These are phyloP conservation scores for Zymoseptoria tritici DNA, from an alignment of 2,329 filamentous ascomycete genomes.

Conservation along the genomic window DNA sequence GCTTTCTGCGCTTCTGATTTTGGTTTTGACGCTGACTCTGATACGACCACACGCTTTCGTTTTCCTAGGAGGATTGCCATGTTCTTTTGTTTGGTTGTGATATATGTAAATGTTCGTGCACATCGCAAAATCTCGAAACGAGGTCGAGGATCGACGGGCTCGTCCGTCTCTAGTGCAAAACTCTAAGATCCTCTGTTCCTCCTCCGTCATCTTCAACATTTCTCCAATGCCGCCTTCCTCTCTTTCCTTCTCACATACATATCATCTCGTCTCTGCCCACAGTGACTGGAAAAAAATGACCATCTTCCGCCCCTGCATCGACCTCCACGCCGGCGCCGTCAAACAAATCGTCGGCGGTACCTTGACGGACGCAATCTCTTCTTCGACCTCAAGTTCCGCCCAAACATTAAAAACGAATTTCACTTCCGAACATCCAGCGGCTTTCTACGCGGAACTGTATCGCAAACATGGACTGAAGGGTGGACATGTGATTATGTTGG, in stretches of 20 bases:
- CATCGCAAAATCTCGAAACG: not conserved
- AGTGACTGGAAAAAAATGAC: too few relatives aligned
- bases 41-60: slow-evolving; percentile 36
- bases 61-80: slow-evolving; percentile 41
- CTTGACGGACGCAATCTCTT: slow-evolving; percentile 44
- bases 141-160: not conserved
- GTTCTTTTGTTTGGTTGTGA: slow-evolving; percentile 2
- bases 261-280: not conserved
- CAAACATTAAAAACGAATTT: slow-evolving; percentile 74
- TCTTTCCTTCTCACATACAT: too few relatives aligned
- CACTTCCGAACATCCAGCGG: slow-evolving; percentile 74
- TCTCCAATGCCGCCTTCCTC: too few relatives aligned
- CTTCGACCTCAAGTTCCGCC: slow-evolving; percentile 26
- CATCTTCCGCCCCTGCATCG: slow-evolving; percentile 89
- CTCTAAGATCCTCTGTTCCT: not conserved
- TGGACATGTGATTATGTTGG: slow-evolving; percentile 94
- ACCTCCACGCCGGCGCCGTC: slow-evolving; percentile 92
- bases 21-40: not conserved
- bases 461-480: slow-evolving; percentile 64
- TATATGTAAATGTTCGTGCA: not conserved
- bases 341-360: slow-evolving; percentile 98
- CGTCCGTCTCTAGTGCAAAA: not conserved
- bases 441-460: slow-evolving; percentile 77
- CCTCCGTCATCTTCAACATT: too few relatives aligned
- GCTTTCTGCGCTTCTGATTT: not conserved